A percentile compares a stretch with the other conserved stretches of the same genome.
Evolutionary conservation across 306 rosid species (phyloP).

Genomic region (Castanopsis chinensis): DNA sequence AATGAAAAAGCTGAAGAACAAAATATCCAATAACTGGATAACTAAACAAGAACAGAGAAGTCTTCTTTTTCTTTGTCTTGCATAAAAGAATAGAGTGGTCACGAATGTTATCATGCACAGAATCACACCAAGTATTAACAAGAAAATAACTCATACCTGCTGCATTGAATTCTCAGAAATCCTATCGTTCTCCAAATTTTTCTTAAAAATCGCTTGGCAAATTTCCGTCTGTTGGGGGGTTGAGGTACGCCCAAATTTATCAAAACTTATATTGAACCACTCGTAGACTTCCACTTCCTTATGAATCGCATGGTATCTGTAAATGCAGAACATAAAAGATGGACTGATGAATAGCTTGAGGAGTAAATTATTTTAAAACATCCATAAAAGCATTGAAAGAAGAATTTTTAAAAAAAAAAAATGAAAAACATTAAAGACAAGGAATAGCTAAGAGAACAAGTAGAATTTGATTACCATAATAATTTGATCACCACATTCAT

Average conservation of each 20-base stretch:
- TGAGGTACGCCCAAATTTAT: conserved; percentile 90
- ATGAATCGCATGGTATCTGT: conserved; percentile 63
- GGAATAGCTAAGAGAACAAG: neutral
- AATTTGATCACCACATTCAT: neutral
- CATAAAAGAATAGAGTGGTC: no score
- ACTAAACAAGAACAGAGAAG: conserved; percentile 8
- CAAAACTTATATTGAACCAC: conserved; percentile 89
- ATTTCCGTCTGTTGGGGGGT: conserved; percentile 80
- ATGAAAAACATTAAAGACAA: neutral
- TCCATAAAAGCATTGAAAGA: neutral
- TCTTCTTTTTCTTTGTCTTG: neutral
- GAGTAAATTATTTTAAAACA: neutral
- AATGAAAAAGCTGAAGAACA: neutral
- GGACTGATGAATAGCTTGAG: neutral
- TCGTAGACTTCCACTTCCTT: conserved; percentile 76
- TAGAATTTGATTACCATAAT: no score
- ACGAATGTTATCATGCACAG: neutral
- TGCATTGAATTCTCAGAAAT: conserved; percentile 85
- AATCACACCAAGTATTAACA: neutral
- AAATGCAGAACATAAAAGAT: conserved; percentile 20
- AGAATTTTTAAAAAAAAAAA: neutral
- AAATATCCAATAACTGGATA: neutral
- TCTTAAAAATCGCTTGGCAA: conserved; percentile 81
- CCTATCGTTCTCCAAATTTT: conserved; percentile 62
- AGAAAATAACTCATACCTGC: conserved; percentile 51